Evolutionary conservation across 148 eudicot genomes (phyloP).

Genomic region (Rhododendron griersonianum): DNA sequence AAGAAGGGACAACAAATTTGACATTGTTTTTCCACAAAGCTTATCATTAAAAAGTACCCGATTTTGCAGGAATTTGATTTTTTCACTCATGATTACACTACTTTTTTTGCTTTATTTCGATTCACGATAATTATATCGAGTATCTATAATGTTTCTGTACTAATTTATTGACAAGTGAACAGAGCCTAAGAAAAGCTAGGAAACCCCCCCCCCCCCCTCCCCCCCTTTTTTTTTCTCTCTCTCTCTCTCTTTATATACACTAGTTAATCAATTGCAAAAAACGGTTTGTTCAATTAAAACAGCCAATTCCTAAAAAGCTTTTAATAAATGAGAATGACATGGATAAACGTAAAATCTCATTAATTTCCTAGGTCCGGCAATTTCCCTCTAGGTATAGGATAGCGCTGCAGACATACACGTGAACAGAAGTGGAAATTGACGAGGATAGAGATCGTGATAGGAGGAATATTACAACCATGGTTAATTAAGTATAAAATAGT

Average conservation of each 20-base stretch:
- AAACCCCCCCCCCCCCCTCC: neutral
- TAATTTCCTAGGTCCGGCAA: neutral
- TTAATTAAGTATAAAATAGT: neutral
- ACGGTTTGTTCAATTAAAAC: too few species aligned
- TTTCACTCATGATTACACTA: neutral
- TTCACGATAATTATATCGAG: too few species aligned
- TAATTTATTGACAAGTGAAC: neutral
- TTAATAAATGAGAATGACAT: neutral
- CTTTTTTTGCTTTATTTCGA: neutral
- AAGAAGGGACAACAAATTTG: neutral
- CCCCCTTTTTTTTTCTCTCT: too few species aligned
- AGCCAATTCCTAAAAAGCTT: neutral
- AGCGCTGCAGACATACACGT: neutral
- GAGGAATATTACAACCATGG: neutral
- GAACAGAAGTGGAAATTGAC: neutral
- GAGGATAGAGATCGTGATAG: neutral
- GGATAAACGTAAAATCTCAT: neutral
- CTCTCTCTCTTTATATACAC: neutral
- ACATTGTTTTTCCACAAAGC: neutral
- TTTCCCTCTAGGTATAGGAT: neutral
- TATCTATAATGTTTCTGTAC: too few species aligned
- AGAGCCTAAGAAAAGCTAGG: neutral
- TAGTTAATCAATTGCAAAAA: too few species aligned
- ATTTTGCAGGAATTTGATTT: too few species aligned
- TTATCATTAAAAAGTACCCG: too few species aligned